Percentiles rank a stretch among this genome's conserved stretches.
Evolutionary conservation across 2,329 filamentous ascomycete genomes (phyloP).

Genomic region (Fusarium sp.): DNA sequence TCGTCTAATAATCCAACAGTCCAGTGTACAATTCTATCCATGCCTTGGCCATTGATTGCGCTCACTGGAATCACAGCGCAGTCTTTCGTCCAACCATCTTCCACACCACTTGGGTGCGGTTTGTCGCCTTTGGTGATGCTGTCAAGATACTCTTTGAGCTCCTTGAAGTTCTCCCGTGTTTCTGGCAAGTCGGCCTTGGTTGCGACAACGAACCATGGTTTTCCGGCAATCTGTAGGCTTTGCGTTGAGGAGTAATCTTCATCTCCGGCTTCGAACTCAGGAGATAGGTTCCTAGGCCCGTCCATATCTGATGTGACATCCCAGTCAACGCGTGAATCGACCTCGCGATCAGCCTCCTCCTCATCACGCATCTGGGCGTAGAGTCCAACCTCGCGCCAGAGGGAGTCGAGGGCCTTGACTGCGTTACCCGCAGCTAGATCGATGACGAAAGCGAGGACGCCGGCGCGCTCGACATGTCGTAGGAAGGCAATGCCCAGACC

Average conservation of each 20-base stretch:
- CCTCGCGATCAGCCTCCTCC: slow-evolving; percentile 73
- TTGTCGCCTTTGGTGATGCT: slow-evolving; percentile 70
- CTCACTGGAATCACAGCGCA: slow-evolving; percentile 84
- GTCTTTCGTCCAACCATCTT: slow-evolving; percentile 67
- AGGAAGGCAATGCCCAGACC: slow-evolving; percentile 93
- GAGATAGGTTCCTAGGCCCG: slow-evolving; percentile 43
- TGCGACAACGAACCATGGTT: slow-evolving; percentile 96
- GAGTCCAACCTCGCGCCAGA: slow-evolving; percentile 91
- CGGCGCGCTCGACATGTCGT: slow-evolving; percentile 92
- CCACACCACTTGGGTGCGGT: slow-evolving; percentile 77
- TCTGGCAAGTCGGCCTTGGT: slow-evolving; percentile 88
- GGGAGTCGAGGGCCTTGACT: slow-evolving; percentile 77
- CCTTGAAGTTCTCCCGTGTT: slow-evolving; percentile 80
- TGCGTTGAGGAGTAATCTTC: slow-evolving; percentile 34
- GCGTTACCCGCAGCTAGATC: slow-evolving; percentile 85
- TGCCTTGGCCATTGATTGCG: slow-evolving; percentile 87
- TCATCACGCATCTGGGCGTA: slow-evolving; percentile 85
- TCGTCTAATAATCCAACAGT: slow-evolving; percentile 74
- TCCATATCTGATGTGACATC: slow-evolving; percentile 62
- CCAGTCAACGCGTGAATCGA: slow-evolving; percentile 67
- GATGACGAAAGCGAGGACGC: slow-evolving; percentile 92
- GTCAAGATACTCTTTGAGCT: slow-evolving; percentile 76
- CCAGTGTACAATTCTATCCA: slow-evolving; percentile 78
- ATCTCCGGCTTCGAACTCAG: slow-evolving; percentile 29
- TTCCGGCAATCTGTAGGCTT: slow-evolving; percentile 82